Conservation (phyloP, 2,329 filamentous ascomycete species). For the Sporothrix brasiliensis region DNA sequence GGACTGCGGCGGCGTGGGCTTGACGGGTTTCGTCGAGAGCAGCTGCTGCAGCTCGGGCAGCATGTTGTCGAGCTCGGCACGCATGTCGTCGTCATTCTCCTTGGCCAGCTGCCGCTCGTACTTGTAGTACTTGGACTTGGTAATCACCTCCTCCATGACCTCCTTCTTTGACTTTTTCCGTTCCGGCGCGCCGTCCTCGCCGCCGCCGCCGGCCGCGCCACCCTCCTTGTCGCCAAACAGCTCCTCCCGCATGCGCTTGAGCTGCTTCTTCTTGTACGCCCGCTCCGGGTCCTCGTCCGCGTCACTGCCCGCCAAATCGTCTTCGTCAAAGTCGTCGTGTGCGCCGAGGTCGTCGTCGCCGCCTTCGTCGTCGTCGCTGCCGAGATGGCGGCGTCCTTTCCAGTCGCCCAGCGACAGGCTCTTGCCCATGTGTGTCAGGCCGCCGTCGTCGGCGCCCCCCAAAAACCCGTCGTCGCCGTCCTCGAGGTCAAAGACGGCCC, state of each 20-base stretch:
- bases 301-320: constrained; percentile 64
- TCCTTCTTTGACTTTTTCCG: constrained; percentile 94
- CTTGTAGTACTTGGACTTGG: constrained; percentile 94
- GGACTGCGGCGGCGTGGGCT: constrained; percentile 36
- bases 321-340: constrained; percentile 77
- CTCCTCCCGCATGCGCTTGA: constrained; percentile 59
- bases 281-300: constrained; percentile 66
- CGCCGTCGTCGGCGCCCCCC: constrained; percentile 21
- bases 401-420: constrained; percentile 35
- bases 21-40: constrained; percentile 52
- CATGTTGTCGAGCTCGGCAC: constrained; percentile 81
- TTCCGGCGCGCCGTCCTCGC: constrained; percentile 65
- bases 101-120: constrained; percentile 90
- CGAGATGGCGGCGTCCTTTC: constrained; percentile 30
- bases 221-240: constrained; percentile 49
- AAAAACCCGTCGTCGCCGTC: constrained; percentile 63
- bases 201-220: constrained; percentile 42
- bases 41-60: constrained; percentile 75
- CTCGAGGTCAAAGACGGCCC: constrained; percentile 85
- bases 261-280: constrained; percentile 56
- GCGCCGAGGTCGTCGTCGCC: neutral
- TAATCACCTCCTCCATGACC: constrained; percentile 96
- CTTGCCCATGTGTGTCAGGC: constrained; percentile 55
- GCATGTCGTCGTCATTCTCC: constrained; percentile 88
- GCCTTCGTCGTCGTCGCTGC: constrained; percentile 5